A percentile compares a stretch with the other conserved stretches of the same genome.
Conservation (phyloP, 164 flowering plant genomes). For the Akebia trifoliata region DNA sequence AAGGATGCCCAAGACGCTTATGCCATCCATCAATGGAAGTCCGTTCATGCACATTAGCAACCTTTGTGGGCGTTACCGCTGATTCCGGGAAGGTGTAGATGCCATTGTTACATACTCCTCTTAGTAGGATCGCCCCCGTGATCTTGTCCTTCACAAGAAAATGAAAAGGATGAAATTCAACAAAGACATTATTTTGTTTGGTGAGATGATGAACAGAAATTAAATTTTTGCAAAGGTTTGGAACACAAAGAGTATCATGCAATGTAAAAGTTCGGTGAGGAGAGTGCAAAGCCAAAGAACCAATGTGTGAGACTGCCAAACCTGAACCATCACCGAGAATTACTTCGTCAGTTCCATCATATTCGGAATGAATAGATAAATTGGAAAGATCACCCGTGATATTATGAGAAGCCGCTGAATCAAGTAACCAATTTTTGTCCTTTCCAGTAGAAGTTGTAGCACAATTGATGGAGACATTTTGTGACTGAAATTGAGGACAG, state of each 20-base stretch:
- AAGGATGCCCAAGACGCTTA: constrained; percentile 8
- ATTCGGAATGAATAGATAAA: background rate
- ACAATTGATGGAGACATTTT: no score
- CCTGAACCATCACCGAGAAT: background rate
- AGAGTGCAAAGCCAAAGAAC: constrained; percentile 4
- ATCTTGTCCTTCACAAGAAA: no score
- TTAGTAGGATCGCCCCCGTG: no score
- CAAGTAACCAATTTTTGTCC: background rate
- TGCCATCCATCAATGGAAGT: constrained; percentile 13
- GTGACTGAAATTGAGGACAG: no score
- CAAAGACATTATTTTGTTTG: constrained; percentile 6
- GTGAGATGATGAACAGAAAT: constrained; percentile 1
- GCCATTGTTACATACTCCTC: constrained; percentile 13
- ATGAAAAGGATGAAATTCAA: no score
- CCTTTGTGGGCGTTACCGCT: constrained; percentile 1
- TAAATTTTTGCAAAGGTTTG: background rate
- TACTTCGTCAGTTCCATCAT: background rate
- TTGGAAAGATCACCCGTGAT: background rate
- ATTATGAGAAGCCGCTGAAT: background rate
- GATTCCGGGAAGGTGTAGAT: constrained; percentile 3
- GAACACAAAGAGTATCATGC: constrained; percentile 4
- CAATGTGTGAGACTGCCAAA: constrained; percentile 5
- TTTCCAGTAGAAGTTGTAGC: no score
- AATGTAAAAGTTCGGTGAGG: constrained; percentile 2
- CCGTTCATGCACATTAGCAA: constrained; percentile 12